These are phyloP conservation scores for Dimocarpus longan DNA, from an alignment of 345 rosid species.

Conservation along the genomic window DNA sequence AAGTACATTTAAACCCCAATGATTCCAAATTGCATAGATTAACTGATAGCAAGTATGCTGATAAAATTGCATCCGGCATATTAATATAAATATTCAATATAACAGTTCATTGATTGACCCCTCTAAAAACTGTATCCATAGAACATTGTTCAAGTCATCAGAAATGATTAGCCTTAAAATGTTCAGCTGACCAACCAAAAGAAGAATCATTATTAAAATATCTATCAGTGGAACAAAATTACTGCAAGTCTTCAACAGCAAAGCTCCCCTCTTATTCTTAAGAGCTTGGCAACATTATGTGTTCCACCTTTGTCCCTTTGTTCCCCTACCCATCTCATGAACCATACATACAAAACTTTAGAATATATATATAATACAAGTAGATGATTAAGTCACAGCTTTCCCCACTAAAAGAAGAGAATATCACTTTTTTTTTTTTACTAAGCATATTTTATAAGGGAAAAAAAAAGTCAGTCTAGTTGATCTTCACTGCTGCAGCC, in stretches of 20 bases:
- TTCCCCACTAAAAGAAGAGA: slow-evolving; percentile 6
- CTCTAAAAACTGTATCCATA: neutral
- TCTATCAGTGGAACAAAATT: neutral
- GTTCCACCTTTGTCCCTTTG: neutral
- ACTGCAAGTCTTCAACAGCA: neutral
- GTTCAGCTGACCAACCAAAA: neutral
- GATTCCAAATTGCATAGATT: slow-evolving; percentile 4
- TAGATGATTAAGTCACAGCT: neutral
- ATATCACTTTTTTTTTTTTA: neutral
- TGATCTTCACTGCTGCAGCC: neutral
- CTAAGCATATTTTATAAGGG: neutral
- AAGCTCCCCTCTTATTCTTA: neutral
- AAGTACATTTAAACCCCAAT: neutral
- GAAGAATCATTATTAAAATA: neutral
- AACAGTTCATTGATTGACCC: neutral
- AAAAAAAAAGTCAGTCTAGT: slow-evolving; percentile 3
- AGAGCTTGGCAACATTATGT: neutral
- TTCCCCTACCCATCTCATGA: neutral
- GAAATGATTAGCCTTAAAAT: neutral
- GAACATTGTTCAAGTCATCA: neutral
- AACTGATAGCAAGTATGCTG: neutral
- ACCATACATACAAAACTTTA: neutral
- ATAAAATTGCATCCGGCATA: neutral
- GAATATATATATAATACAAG: neutral
- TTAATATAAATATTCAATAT: neutral